Base-by-base conservation (phyloP, 805 yeast species). In the Kazachstania bromeliacearum region DNA sequence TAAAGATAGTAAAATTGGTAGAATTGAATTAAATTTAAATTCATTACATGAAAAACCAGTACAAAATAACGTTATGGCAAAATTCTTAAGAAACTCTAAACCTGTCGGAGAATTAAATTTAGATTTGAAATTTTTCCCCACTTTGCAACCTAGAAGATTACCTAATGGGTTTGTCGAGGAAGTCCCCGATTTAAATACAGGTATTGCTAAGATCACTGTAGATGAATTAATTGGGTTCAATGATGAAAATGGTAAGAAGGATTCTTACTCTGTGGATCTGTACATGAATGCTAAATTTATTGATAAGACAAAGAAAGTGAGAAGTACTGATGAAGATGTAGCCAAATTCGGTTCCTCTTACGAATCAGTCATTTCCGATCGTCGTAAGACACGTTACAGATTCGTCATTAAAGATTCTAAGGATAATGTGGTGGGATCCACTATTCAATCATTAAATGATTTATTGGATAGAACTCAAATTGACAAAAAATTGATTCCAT, bases 181-280 rank as follows among this genome's bases (percentile, higher is more conserved):
- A 33, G 83, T 94, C 31, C 95, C 95, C 31, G 96, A 85, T 46
- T 73, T 85, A 56, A 89, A 89, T 62, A 85, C 96, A 12, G 99
- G 99, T 70, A 78, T 94, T 48, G 75, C 80, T 15, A 70, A 77
- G 50, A 63, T 59, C 25, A 36, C 44, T 7, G 36, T 89, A 46
- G 80, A 77, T 41, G 59, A 58, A 32, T 52, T 53, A 17, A 37
- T 46, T 25, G 59, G 55, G 29, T 36, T 59, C 27, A 49, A 46
- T 22, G 64, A 61, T 33, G 64, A 59, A 21, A 73, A 70, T 20
- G n/a, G n/a, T n/a, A 75, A 74, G 18, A 75, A 75, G 38, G 64
- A 71, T 6, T 62, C 83, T 4, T 66, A 87, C 1, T 83, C 67
- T 57, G 85, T 79, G 25, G 95, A 88, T 52, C 48, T 89, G 32